Conservation (phyloP, 2,329 filamentous ascomycete species). For the Metarhizium robertsii region DNA sequence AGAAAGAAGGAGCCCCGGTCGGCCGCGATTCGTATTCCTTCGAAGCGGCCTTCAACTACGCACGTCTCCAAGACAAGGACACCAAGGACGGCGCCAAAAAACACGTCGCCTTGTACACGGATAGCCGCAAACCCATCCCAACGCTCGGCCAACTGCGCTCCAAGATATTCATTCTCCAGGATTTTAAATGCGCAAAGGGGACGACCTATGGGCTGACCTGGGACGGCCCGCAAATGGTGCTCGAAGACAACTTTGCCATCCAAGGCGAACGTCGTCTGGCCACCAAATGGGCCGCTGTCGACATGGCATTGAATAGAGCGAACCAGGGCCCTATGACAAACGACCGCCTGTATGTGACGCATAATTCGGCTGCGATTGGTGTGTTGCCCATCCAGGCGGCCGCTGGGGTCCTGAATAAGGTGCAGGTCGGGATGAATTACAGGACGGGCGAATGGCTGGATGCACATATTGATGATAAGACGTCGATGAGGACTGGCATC, state of each 20-base stretch:
- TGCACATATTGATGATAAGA: conserved; percentile 16
- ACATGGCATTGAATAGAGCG: conserved; percentile 28
- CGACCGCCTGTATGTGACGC: conserved; percentile 33
- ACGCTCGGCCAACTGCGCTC: conserved; percentile 34
- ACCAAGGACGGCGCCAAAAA: conserved; percentile 24
- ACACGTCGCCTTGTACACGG: conserved; percentile 24
- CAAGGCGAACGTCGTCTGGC: conserved; percentile 30
- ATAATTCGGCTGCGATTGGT: conserved; percentile 37
- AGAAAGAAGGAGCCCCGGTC: conserved; percentile 33
- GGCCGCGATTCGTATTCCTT: conserved; percentile 28
- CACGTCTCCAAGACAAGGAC: conserved; percentile 23
- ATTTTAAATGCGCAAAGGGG: conserved; percentile 23
- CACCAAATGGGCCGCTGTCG: conserved; percentile 36
- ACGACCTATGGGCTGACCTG: conserved; percentile 33
- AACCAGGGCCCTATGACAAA: conserved; percentile 18
- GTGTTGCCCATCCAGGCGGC: conserved; percentile 40
- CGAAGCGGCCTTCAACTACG: conserved; percentile 33
- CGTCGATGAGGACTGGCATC: conserved; percentile 28
- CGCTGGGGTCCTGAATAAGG: conserved; percentile 31
- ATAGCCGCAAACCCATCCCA: conserved; percentile 25
- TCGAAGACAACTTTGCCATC: conserved; percentile 39
- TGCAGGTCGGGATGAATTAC: conserved; percentile 37
- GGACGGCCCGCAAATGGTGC: conserved; percentile 31
- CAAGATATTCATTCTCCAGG: conserved; percentile 36
- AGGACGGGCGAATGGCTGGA: conserved; percentile 35